Percentiles rank a stretch among this genome's conserved stretches.
phyloP scores from a whole-genome alignment of 2,329 filamentous ascomycete genomes.

The Myrmaecium sp. region DNA sequence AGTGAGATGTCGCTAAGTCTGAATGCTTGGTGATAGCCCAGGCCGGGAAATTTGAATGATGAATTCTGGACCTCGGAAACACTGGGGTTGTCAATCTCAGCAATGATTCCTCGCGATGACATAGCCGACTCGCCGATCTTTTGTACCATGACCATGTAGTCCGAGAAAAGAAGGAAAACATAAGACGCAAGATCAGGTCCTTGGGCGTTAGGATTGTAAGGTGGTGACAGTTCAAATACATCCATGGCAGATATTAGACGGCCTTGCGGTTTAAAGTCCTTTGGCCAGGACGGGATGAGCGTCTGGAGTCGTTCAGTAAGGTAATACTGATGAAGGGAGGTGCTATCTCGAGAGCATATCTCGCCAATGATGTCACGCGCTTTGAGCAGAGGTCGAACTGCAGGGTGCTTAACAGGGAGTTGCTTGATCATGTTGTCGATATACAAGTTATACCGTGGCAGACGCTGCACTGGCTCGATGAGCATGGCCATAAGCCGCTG shows the following conservation, averaged over 20 bases:
- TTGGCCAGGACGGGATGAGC: constrained; percentile 63
- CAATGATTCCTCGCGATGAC: constrained; percentile 60
- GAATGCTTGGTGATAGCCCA: constrained; percentile 60
- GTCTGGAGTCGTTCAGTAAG: constrained; percentile 57
- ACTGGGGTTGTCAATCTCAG: constrained; percentile 71
- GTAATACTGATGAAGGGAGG: constrained; percentile 52
- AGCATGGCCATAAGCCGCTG: constrained; percentile 79
- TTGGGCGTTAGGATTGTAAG: constrained; percentile 37
- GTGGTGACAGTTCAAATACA: constrained; percentile 57
- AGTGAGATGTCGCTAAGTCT: constrained; percentile 53
- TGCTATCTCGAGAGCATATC: constrained; percentile 81
- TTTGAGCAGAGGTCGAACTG: constrained; percentile 65
- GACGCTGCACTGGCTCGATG: constrained; percentile 87
- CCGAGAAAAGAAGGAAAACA: constrained; percentile 70
- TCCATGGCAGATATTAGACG: constrained; percentile 70
- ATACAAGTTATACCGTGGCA: constrained; percentile 86
- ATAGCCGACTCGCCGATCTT: constrained; percentile 47
- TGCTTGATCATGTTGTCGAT: constrained; percentile 90
- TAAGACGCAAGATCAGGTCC: constrained; percentile 35
- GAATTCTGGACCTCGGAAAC: no score
- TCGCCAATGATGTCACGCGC: constrained; percentile 88
- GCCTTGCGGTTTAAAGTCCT: constrained; percentile 52
- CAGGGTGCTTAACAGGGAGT: constrained; percentile 71
- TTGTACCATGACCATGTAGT: constrained; percentile 60
- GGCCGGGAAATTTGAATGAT: constrained; percentile 31